Conservation (phyloP, 139 green algal genomes). For the Ettlia oleoabundans region DNA sequence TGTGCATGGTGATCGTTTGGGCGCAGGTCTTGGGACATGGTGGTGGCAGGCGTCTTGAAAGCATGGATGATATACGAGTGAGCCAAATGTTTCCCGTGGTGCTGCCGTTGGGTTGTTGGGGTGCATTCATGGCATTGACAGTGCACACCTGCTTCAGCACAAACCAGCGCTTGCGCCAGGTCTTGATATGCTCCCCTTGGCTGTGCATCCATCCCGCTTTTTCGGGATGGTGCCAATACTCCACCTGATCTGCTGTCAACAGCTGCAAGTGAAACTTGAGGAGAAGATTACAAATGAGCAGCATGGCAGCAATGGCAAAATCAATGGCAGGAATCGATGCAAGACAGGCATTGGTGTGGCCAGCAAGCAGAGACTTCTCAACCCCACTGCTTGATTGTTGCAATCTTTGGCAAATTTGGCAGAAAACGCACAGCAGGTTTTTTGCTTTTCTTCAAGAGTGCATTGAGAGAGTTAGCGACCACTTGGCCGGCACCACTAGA, state of each 20-base stretch:
- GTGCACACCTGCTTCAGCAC: slow-evolving; percentile 82
- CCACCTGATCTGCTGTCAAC: slow-evolving; percentile 81
- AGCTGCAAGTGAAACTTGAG: slow-evolving; percentile 40
- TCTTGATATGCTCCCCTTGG: slow-evolving; percentile 88
- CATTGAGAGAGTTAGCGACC: slow-evolving; percentile 65
- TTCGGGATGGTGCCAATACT: slow-evolving; percentile 87
- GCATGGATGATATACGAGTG: too few species aligned
- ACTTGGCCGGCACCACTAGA: slow-evolving; percentile 49
- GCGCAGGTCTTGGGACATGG: too few species aligned
- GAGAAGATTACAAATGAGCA: background rate
- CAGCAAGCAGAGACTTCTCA: too few species aligned
- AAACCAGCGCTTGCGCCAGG: slow-evolving; percentile 91
- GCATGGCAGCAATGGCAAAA: too few species aligned
- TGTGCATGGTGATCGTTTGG: too few species aligned
- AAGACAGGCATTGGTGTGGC: too few species aligned
- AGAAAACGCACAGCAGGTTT: slow-evolving; percentile 11
- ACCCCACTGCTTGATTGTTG: too few species aligned
- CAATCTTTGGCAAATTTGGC: background rate
- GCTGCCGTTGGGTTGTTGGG: too few species aligned
- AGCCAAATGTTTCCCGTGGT: too few species aligned
- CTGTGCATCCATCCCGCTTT: slow-evolving; percentile 90
- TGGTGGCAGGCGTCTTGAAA: too few species aligned
- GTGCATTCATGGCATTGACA: background rate
- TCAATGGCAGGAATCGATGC: too few species aligned
- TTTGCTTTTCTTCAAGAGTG: slow-evolving; percentile 53